Evolutionary conservation across 345 rosid genomes (phyloP).

Genomic region (Streptanthus diversifolius): DNA sequence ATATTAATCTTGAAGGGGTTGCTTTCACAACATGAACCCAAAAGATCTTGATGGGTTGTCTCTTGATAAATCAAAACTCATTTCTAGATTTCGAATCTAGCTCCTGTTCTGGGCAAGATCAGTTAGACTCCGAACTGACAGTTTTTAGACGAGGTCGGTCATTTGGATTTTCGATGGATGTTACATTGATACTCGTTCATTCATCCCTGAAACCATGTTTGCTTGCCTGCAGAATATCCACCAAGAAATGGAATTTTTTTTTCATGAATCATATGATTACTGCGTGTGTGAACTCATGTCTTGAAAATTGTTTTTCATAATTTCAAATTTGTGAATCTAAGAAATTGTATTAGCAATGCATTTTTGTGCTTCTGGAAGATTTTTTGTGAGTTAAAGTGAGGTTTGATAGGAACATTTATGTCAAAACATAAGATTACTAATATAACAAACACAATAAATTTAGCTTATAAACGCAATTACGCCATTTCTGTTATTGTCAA

Average conservation of each 20-base stretch:
- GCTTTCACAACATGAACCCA: no score
- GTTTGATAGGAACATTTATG: not conserved
- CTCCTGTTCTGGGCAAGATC: not conserved
- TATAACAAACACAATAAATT: slow-evolving; percentile 2
- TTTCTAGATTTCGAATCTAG: not conserved
- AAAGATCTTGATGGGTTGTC: not conserved
- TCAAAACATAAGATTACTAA: slow-evolving; percentile 5
- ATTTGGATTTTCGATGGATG: not conserved
- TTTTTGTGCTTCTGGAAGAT: slow-evolving; percentile 5
- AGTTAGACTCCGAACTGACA: no score
- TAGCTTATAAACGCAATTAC: not conserved
- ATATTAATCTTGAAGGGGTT: no score
- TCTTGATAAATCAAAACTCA: not conserved
- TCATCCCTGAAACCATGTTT: no score
- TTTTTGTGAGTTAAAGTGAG: not conserved
- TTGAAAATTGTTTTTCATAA: not conserved
- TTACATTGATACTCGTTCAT: not conserved
- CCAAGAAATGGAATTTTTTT: not conserved
- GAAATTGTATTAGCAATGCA: not conserved
- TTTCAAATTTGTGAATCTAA: not conserved
- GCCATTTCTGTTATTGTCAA: slow-evolving; percentile 15
- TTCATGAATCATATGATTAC: no score
- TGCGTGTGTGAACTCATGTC: no score
- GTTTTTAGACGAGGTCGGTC: not conserved
- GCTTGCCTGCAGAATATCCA: not conserved